Evolutionary conservation across 2,329 filamentous ascomycete genomes (phyloP), one percentile per base, ranked within the genome.

Genomic region (Sclerotinia borealis): DNA sequence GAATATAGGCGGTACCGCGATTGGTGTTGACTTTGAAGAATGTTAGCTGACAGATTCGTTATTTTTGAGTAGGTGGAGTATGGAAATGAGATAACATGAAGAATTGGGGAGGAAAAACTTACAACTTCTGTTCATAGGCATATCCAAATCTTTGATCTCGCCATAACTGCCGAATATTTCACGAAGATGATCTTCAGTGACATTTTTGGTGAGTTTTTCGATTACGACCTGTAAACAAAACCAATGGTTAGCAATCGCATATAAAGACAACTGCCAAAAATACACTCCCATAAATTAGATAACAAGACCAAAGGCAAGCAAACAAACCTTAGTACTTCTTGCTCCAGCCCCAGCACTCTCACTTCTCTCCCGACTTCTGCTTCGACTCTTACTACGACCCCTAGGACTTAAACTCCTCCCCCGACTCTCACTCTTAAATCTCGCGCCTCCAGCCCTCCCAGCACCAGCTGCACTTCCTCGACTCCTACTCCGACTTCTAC

Each of bases 161-260:
- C 95, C 95, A 74, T 95, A 99, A 43, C 85, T 83, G 55, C 91
- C 89, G 74, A 99, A 99, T 65, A 99, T 96, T 75, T 99, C 95
- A 69, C 86, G 84, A 8, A 99, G 80, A 72, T 99, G 95, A 22
- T 85, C 84, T 75, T 93, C 91, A 64, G 91, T 96, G 70, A 99
- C 89, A 72, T 96, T 98, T 76, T 96, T 96, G 4, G 93, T 96
- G 72, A 99, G 82, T 67, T 96, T 93, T 77, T 99, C 95, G 52
- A 99, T 90, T 22, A 99, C 92, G 74, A 99, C 93, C 91, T 64
- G 36, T 5, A 22, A 41, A 17, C 25, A n/a, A 4, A 51, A 36
- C 37, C 25, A 11, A 27, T 10, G 34, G 5, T 59, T n/a, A 59
- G 31, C 25, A 58, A 97, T 71, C 13, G 47, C 31, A 27, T 36